Base-by-base conservation (phyloP, 148 eudicot species). In the Polygonum aviculare region DNA sequence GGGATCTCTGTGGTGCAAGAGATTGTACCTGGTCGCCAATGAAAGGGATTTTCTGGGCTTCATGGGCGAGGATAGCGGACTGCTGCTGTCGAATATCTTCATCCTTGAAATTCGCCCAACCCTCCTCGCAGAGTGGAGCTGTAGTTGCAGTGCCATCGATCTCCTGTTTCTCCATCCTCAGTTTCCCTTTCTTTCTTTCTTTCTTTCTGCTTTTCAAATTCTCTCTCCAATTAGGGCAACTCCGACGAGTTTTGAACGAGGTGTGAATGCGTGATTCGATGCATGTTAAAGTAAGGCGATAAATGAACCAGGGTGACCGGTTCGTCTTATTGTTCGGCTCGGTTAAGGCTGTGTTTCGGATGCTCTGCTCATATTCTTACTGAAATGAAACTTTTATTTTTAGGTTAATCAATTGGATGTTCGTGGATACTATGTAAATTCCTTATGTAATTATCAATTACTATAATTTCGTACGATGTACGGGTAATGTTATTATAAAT, bases 61-160 rank as follows among this genome's bases (percentile, higher is more conserved):
- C 92, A 65, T 77, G 90, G 33, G 87, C 92, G 19, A 63, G 84
- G 79, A 92, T 92, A n/a, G 87, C 88, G 63, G 93, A 84, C 75
- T 94, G 97, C 79, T 94, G 96, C 79, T 86, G 87, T 89, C 90
- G 88, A 79, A 88, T 87, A 22, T 90, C 98, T 73, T 87, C 90
- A 51, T 91, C 98, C 85, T 79, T 90, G 40, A 77, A 79, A 77
- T 82, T 86, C 75, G 77, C 83, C 98, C 98, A 91, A 55, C 90
- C 86, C 60, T 81, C 69, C 41, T 9, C 78, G 19, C 38, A 31
- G 26, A 21, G 78, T 75, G 77, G 8, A 15, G 77, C 10, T 39
- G 33, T 33, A 52, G 69, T 36, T 18, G 78, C 62, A 21, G 54
- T n/a, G 33, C 31, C 72, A 33, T 72, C 75, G 6, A 4, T 45